phyloP scores from a whole-genome alignment of 306 rosid species.

The Inga oerstediana region DNA sequence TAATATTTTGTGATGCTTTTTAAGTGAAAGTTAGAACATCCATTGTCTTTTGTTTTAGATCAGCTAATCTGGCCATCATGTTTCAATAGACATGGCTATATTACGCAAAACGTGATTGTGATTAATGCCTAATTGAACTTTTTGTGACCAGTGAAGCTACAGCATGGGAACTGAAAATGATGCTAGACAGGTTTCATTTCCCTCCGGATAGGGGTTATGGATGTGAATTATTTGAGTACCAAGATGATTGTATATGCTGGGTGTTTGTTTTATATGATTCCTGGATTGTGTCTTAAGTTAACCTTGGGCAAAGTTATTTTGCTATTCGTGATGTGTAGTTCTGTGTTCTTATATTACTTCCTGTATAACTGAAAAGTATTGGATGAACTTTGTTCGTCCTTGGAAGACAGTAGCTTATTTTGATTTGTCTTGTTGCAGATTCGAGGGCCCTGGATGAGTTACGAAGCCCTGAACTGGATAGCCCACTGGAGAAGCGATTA shows the following conservation, averaged over 20 bases:
- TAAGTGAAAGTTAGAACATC: background rate
- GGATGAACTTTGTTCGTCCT: slow-evolving; percentile 8
- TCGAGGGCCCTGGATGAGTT: slow-evolving; percentile 58
- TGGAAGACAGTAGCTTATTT: slow-evolving; percentile 25
- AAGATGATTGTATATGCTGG: background rate
- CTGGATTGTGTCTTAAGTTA: background rate
- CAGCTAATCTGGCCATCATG: slow-evolving; percentile 13
- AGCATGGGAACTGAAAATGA: slow-evolving; percentile 5
- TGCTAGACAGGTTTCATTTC: background rate
- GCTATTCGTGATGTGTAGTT: background rate
- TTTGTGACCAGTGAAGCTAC: slow-evolving; percentile 7
- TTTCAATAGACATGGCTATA: slow-evolving; percentile 5
- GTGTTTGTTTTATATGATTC: background rate
- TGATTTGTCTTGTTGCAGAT: slow-evolving; percentile 50
- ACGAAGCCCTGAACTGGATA: slow-evolving; percentile 72
- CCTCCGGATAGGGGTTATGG: background rate
- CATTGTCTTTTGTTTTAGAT: background rate
- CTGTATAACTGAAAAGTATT: slow-evolving; percentile 8
- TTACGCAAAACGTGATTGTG: background rate
- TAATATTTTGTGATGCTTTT: slow-evolving; percentile 12
- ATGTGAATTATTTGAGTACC: slow-evolving; percentile 9
- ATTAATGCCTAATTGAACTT: background rate
- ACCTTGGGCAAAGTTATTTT: background rate
- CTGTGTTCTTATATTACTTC: background rate
- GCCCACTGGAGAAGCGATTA: slow-evolving; percentile 62